Evolutionary conservation across 352 stramenopile genomes (phyloP), one percentile per base, ranked within the genome.

Genomic region (Globisporangium mamillatum): DNA sequence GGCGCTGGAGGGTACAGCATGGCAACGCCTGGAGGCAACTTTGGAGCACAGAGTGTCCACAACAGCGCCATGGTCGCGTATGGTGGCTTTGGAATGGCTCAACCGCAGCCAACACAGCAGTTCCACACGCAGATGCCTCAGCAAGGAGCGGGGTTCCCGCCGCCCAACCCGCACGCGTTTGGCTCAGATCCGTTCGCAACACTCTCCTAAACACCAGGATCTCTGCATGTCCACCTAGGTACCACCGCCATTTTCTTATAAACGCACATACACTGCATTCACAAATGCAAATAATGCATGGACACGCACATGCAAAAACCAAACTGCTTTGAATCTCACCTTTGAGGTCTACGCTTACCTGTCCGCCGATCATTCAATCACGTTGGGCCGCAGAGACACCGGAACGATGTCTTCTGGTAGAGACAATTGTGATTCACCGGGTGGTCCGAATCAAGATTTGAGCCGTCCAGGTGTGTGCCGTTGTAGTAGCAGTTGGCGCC

Each of bases 391-490:
- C 86, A 94, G 14, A 90, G 52, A 48, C 86, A 94, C 12, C 56
- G 69, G 58, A 91, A 76, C 4, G 78, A 80, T 1, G 81, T 86
- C 63, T 90, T 91, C 62, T 92, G 79, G 52, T 85, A 82, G 62
- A 93, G 60, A 53, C 86, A 94, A 64, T 93, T 90, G 52, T 75
- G 80, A 63, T 94, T 94, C 25, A 93, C 80, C 4, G 83, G 77
- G 62, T 92, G 83, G 9, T 82, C 55, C 48, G 84, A 90, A 55
- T 86, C 76, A 0, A 87, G 60, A 7, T 81, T 56, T 66, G 73
- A 85, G 24, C 86, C 86, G 58, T 81, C 75, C 0, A 75, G 75
- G 60, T 75, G 75, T 0, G 81, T 90, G 41, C 85, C 85, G 7
- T 91, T 66, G 71, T 75, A 90, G 63, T 77, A 94, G 70, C 86